Evolutionary conservation across 768 basidiomycete species (phyloP).

Genomic region (Leucocoprinus leucothites): DNA sequence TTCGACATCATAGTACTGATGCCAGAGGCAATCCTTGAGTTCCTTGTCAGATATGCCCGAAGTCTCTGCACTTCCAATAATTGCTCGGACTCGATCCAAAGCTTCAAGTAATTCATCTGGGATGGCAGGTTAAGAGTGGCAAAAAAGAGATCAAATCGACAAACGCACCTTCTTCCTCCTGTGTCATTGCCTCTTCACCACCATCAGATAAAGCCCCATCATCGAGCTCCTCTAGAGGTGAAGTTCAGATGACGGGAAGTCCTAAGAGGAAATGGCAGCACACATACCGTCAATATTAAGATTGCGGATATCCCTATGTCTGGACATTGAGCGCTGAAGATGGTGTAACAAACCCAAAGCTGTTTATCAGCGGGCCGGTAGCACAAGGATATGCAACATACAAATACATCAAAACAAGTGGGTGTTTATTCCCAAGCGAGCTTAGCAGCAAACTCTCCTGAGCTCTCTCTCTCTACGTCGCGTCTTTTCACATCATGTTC

Average conservation of each 20-base stretch:
- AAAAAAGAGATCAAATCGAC: slow-evolving; percentile 3
- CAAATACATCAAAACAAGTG: slow-evolving; percentile 17
- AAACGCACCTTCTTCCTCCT: slow-evolving; percentile 71
- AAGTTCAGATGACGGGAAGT: slow-evolving; percentile 6
- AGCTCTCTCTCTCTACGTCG: neutral
- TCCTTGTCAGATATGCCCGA: slow-evolving; percentile 71
- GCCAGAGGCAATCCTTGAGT: slow-evolving; percentile 82
- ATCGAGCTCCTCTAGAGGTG: slow-evolving; percentile 73
- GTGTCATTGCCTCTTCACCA: slow-evolving; percentile 76
- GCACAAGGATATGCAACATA: neutral
- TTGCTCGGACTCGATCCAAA: slow-evolving; percentile 60
- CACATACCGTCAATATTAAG: slow-evolving; percentile 73
- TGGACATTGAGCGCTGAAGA: slow-evolving; percentile 62
- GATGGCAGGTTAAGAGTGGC: slow-evolving; percentile 13
- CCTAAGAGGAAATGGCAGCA: slow-evolving; percentile 11
- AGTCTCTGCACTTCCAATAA: slow-evolving; percentile 63
- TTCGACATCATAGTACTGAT: slow-evolving; percentile 83
- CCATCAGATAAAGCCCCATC: slow-evolving; percentile 78
- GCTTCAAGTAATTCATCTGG: slow-evolving; percentile 68
- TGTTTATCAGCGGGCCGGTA: slow-evolving; percentile 1
- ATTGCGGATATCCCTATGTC: slow-evolving; percentile 88
- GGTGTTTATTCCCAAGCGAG: too few species aligned
- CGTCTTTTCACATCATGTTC: slow-evolving; percentile 40
- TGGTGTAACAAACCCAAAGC: neutral
- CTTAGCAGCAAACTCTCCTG: too few species aligned